These are phyloP conservation scores for Volvox carteri DNA, from an alignment of 163 green algal genomes.

Conservation along the genomic window DNA sequence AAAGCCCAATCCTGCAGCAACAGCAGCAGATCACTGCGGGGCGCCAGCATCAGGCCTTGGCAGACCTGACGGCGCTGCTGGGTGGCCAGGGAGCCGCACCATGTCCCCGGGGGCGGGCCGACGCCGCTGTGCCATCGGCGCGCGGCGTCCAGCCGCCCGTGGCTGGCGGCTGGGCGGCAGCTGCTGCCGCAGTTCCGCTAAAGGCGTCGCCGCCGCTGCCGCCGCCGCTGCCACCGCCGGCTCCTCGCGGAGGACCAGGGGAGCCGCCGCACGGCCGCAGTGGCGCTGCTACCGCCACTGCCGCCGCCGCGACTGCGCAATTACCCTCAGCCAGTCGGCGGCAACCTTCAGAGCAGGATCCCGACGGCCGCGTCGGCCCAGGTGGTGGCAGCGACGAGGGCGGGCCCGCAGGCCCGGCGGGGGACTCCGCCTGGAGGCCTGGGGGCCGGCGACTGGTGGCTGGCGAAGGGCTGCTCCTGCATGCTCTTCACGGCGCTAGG, in stretches of 20 bases:
- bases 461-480: conserved; percentile 8
- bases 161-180: neutral
- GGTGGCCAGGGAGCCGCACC: neutral
- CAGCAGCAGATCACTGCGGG: neutral
- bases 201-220: neutral
- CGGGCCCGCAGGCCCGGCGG: neutral
- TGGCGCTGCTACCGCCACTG: too few relatives aligned
- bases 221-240: too few relatives aligned
- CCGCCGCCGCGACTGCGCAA: too few relatives aligned
- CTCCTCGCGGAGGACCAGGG: too few relatives aligned
- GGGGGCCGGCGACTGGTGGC: neutral
- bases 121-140: neutral
- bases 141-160: neutral
- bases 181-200: too few relatives aligned
- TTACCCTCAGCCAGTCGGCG: neutral
- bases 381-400: neutral
- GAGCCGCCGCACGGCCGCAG: neutral
- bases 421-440: neutral
- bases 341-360: neutral
- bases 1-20: neutral
- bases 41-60: conserved; percentile 3
- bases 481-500: neutral
- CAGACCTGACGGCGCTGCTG: conserved; percentile 23
- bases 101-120: neutral
- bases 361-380: too few relatives aligned